phyloP scores from a whole-genome alignment of 805 yeast species.

The Cyberlindnera suaveolens region DNA sequence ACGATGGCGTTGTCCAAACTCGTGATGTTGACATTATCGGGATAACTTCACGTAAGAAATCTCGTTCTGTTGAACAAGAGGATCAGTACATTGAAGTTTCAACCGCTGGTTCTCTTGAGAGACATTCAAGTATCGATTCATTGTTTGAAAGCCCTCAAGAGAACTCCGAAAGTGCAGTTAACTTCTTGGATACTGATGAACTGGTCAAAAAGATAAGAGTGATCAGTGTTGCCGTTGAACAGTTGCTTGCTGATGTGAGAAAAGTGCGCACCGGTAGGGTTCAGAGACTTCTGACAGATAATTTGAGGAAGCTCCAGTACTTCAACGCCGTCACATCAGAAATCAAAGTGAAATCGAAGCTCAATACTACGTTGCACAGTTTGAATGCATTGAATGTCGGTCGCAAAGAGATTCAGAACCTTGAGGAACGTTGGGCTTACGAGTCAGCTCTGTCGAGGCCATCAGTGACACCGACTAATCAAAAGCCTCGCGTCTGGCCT shows the following conservation, averaged over 20 bases:
- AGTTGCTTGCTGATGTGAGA: neutral
- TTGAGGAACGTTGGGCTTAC: conserved; percentile 4
- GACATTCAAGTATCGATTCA: neutral
- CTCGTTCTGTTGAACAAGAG: neutral
- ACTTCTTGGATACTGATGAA: neutral
- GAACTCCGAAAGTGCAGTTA: neutral
- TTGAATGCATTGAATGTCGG: conserved; percentile 1
- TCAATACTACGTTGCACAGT: conserved; percentile 1
- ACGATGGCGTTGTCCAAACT: neutral
- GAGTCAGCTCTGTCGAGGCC: neutral
- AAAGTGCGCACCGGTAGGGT: neutral
- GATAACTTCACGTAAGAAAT: neutral
- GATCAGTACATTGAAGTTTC: conserved; percentile 1
- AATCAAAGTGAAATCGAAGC: conserved; percentile 1
- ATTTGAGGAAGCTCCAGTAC: neutral
- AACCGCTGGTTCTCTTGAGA: neutral
- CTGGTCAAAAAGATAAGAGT: neutral
- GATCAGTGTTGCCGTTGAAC: neutral
- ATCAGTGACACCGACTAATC: neutral
- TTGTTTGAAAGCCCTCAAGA: neutral
- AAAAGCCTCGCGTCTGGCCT: conserved; percentile 1
- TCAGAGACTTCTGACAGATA: neutral
- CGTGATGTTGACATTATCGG: no score
- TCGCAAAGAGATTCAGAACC: conserved; percentile 1
- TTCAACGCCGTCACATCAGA: conserved; percentile 3